These are phyloP conservation scores for Boletus sp. DNA, from an alignment of 1,284 basidiomycete species.

Conservation along the genomic window DNA sequence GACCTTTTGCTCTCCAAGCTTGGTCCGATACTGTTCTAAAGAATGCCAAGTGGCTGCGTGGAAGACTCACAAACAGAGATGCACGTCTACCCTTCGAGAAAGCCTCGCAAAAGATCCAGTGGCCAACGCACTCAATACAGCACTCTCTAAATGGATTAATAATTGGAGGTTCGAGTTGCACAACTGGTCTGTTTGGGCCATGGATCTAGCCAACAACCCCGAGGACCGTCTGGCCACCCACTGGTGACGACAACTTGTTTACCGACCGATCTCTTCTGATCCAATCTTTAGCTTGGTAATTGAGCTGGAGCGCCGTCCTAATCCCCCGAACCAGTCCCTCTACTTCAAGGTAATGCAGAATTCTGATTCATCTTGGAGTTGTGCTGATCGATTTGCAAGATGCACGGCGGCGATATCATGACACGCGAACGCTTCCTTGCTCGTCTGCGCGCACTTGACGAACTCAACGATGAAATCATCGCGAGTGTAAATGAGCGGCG, in stretches of 20 bases:
- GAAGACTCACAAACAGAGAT: constrained; percentile 29
- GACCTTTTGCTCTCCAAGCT: constrained; percentile 2
- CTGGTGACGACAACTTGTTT: constrained; percentile 7
- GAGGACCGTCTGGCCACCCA: constrained; percentile 18
- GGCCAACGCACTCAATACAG: constrained; percentile 14
- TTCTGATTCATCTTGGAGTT: background rate
- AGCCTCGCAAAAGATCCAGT: constrained; percentile 16
- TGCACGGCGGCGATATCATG: constrained; percentile 28
- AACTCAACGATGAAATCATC: constrained; percentile 20
- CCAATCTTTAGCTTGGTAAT: constrained; percentile 21
- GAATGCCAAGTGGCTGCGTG: constrained; percentile 29
- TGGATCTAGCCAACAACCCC: constrained; percentile 30
- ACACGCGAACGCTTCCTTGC: constrained; percentile 24
- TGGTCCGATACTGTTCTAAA: constrained; percentile 31
- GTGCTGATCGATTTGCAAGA: constrained; percentile 19
- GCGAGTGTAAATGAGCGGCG: constrained; percentile 25
- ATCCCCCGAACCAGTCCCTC: constrained; percentile 13
- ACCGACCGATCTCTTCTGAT: background rate
- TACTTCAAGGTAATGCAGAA: constrained; percentile 23
- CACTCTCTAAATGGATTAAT: constrained; percentile 28
- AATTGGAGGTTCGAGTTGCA: constrained; percentile 23
- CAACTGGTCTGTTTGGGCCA: constrained; percentile 20
- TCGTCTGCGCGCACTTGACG: constrained; percentile 17
- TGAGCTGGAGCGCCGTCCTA: constrained; percentile 16
- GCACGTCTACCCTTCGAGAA: constrained; percentile 14